A percentile compares a stretch with the other conserved stretches of the same genome.
These are phyloP conservation scores for Populus hybrid DNA, from an alignment of 441 rosid species.

Conservation along the genomic window DNA sequence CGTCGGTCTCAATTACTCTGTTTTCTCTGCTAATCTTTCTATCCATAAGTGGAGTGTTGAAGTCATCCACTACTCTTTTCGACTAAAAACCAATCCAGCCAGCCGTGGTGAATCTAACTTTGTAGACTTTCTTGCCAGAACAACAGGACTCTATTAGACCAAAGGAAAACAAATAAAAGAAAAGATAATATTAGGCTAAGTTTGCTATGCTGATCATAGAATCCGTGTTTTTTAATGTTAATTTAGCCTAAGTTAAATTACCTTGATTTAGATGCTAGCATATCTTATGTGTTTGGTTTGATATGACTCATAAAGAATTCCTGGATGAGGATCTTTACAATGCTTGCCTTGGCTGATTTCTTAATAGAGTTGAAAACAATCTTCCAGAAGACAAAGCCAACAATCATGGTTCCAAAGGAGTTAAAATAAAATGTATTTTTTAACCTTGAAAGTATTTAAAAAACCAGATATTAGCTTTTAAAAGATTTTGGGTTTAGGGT, in stretches of 20 bases:
- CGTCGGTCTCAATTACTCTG: conserved; percentile 7
- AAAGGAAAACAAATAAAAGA: not conserved
- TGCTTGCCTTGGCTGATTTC: too few species aligned
- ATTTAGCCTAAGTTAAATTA: conserved; percentile 20
- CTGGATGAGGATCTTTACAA: too few species aligned
- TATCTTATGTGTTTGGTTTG: too few species aligned
- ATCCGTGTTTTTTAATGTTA: conserved; percentile 29
- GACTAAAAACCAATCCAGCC: conserved; percentile 21
- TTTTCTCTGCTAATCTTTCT: conserved; percentile 3
- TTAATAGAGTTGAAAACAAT: too few species aligned
- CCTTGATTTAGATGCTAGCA: too few species aligned
- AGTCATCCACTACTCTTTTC: conserved; percentile 26
- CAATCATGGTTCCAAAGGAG: too few species aligned
- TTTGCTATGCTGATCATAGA: conserved; percentile 10
- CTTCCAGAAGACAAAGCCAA: too few species aligned
- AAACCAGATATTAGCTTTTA: too few species aligned
- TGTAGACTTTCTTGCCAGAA: conserved; percentile 24
- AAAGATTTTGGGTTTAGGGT: too few species aligned
- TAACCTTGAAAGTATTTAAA: too few species aligned
- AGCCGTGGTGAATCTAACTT: conserved; percentile 20
- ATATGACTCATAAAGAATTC: too few species aligned
- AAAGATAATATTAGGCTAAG: conserved; percentile 17
- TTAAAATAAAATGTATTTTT: too few species aligned
- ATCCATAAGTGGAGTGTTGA: not conserved
- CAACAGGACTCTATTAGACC: conserved; percentile 3